Evolutionary conservation across 176 grass and related monocot genomes (phyloP).

Genomic region (Oropetium thomaeum): DNA sequence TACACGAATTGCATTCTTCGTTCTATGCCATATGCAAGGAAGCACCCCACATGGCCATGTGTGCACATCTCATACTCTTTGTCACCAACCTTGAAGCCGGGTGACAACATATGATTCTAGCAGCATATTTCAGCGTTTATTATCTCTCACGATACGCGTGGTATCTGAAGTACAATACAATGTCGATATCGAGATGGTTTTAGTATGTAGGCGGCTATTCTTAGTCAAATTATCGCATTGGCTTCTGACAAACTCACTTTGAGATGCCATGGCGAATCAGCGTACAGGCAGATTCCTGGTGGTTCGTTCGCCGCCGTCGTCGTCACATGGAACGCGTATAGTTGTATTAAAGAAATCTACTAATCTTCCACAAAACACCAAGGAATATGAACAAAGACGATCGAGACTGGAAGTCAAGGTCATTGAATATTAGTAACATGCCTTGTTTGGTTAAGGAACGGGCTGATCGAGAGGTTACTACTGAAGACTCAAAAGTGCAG

Average conservation of each 20-base stretch:
- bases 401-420: background rate
- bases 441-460: background rate
- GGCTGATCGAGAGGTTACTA: no score
- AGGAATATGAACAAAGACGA: background rate
- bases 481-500: no score
- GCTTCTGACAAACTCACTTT: background rate
- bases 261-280: background rate
- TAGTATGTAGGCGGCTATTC: background rate
- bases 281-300: background rate
- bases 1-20: background rate
- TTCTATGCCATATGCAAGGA: background rate
- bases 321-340: background rate
- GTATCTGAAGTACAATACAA: background rate
- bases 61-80: no score
- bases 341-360: conserved; percentile 15
- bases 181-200: background rate
- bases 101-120: no score
- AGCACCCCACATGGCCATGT: no score
- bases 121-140: background rate
- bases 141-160: background rate
- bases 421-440: background rate
- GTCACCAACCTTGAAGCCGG: no score
- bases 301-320: no score
- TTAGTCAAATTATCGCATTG: conserved; percentile 12
- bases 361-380: background rate